These are phyloP conservation scores for Mycena sanguinolenta DNA, from an alignment of 768 basidiomycete species.

Conservation along the genomic window DNA sequence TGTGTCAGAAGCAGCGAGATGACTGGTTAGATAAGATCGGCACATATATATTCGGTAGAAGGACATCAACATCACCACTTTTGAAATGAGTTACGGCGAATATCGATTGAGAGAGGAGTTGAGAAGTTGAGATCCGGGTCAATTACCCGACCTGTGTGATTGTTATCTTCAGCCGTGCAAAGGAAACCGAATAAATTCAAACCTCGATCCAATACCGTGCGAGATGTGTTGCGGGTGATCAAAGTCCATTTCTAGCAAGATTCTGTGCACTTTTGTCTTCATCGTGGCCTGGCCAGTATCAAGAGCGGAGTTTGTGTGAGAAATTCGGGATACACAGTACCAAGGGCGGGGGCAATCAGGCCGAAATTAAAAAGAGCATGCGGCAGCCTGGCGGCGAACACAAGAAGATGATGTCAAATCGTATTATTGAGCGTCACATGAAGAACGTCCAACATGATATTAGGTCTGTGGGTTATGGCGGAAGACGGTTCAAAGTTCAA, in stretches of 20 bases:
- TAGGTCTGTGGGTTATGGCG: no score
- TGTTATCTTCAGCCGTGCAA: background rate
- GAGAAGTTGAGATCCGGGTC: slow-evolving; percentile 20
- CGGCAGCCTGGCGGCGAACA: slow-evolving; percentile 2
- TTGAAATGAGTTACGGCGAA: background rate
- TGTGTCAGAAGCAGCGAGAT: background rate
- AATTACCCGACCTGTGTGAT: slow-evolving; percentile 7
- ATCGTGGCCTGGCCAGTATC: background rate
- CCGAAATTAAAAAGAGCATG: slow-evolving; percentile 24
- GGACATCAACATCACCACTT: background rate
- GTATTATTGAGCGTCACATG: no score
- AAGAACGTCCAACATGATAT: no score
- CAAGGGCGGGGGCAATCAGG: background rate
- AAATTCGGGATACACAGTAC: background rate
- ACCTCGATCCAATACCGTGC: slow-evolving; percentile 26
- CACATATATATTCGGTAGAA: background rate
- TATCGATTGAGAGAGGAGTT: slow-evolving; percentile 7
- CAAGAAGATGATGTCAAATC: no score
- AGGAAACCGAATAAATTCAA: background rate
- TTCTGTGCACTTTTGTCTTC: background rate
- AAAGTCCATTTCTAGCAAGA: slow-evolving; percentile 7
- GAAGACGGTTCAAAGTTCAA: no score
- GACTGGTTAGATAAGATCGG: background rate
- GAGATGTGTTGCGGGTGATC: background rate
- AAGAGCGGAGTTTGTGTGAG: background rate